Percentiles rank a stretch among this genome's conserved stretches.
Conservation (phyloP, 2,329 filamentous ascomycete genomes). For the Gnomoniopsis smithogilvyi region DNA sequence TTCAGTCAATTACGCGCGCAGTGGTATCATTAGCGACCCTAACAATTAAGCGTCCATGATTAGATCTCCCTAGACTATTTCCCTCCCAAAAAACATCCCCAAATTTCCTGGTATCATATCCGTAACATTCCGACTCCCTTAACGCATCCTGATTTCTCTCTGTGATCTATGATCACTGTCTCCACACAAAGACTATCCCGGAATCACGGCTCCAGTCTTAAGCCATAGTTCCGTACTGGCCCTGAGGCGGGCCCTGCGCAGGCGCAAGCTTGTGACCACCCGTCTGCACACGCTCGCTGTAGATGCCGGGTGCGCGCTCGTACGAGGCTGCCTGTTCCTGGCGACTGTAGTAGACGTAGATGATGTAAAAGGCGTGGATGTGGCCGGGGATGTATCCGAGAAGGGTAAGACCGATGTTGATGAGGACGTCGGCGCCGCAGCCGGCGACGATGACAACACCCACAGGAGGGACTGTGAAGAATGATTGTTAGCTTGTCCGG, state of each 20-base stretch:
- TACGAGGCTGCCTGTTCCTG: conserved; percentile 56
- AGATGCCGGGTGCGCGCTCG: conserved; percentile 64
- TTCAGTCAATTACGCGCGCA: no score
- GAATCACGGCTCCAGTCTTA: no score
- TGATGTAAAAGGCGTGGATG: conserved; percentile 76
- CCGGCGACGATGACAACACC: conserved; percentile 63
- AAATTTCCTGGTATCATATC: not conserved
- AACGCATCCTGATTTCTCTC: not conserved
- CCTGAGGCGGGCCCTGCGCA: conserved; percentile 10
- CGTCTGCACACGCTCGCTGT: conserved; percentile 68
- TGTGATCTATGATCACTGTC: no score
- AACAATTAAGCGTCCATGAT: not conserved
- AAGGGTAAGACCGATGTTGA: conserved; percentile 65
- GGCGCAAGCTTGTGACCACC: conserved; percentile 62
- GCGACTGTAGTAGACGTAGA: conserved; percentile 80
- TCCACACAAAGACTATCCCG: no score
- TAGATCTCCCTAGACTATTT: not conserved
- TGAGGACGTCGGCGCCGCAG: conserved; percentile 61
- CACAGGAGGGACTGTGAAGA: conserved; percentile 56
- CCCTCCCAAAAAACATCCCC: not conserved
- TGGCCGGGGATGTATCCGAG: conserved; percentile 75
- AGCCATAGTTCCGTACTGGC: conserved; percentile 14
- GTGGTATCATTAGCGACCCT: no score
- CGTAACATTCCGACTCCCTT: not conserved
- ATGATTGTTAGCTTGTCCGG: not conserved